phyloP scores from a whole-genome alignment of 1,139 yeast genomes.

The Blastobotrys illinoisensis region DNA sequence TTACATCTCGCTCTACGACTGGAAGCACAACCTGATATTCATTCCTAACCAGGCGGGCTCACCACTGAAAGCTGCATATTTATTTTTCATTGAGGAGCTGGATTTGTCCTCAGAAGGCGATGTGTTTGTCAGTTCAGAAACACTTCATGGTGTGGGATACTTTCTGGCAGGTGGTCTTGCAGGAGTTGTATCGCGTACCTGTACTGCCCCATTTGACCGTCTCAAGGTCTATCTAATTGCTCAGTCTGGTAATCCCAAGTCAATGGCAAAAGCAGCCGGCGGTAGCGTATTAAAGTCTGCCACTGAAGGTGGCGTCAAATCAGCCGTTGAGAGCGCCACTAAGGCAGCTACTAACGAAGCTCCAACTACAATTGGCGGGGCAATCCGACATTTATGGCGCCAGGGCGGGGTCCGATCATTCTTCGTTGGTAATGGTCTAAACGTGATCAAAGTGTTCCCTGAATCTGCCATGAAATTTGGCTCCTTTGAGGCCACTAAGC shows the following conservation, averaged over 20 bases:
- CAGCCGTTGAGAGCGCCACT: slow-evolving; percentile 23
- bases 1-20: slow-evolving; percentile 75
- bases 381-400: slow-evolving; percentile 73
- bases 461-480: slow-evolving; percentile 98
- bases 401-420: slow-evolving; percentile 86
- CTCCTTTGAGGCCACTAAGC: slow-evolving; percentile 82
- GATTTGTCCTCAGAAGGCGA: slow-evolving; percentile 90
- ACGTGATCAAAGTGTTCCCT: slow-evolving; percentile 90
- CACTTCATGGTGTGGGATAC: slow-evolving; percentile 79
- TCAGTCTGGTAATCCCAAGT: slow-evolving; percentile 52
- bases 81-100: slow-evolving; percentile 71
- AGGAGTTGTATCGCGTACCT: slow-evolving; percentile 94
- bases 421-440: slow-evolving; percentile 92
- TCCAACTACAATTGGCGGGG: slow-evolving; percentile 40
- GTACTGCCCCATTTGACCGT: slow-evolving; percentile 96
- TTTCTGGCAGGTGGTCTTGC: slow-evolving; percentile 93
- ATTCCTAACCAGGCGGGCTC: slow-evolving; percentile 70
- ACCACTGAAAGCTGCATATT: slow-evolving; percentile 73
- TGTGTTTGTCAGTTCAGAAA: slow-evolving; percentile 73
- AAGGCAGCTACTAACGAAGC: slow-evolving; percentile 16
- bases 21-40: slow-evolving; percentile 72
- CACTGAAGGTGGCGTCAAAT: slow-evolving; percentile 29
- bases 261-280: slow-evolving; percentile 11
- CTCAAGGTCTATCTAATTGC: slow-evolving; percentile 91
- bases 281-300: slow-evolving; percentile 11